Evolutionary conservation across 805 yeast genomes (phyloP).

Genomic region (Limtongia smithiae): DNA sequence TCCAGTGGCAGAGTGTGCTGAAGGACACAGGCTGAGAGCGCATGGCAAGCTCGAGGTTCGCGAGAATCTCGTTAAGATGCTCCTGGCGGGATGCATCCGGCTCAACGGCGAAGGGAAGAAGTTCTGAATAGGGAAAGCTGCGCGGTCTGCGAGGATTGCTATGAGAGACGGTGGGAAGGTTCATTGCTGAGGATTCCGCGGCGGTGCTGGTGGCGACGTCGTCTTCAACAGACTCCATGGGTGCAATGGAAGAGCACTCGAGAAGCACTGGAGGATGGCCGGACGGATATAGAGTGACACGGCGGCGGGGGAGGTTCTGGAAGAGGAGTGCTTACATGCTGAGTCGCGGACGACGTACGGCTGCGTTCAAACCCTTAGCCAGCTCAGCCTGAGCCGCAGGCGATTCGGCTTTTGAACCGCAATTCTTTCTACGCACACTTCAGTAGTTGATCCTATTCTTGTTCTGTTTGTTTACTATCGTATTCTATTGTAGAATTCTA

Average conservation of each 20-base stretch:
- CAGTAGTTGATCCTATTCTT: too few species aligned
- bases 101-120: slow-evolving; percentile 76
- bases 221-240: not conserved
- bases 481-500: too few species aligned
- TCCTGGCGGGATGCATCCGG: slow-evolving; percentile 61
- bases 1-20: slow-evolving; percentile 76
- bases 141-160: slow-evolving; percentile 31
- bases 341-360: too few species aligned
- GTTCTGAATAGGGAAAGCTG: slow-evolving; percentile 40
- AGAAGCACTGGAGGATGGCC: not conserved
- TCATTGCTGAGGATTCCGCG: slow-evolving; percentile 1
- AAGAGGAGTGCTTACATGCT: too few species aligned
- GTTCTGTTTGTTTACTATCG: too few species aligned
- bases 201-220: not conserved
- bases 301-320: too few species aligned
- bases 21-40: slow-evolving; percentile 70
- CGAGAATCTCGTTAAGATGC: slow-evolving; percentile 74
- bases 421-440: too few species aligned
- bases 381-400: too few species aligned
- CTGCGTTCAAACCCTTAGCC: too few species aligned
- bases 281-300: not conserved
- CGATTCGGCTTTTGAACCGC: too few species aligned
- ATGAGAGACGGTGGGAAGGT: too few species aligned
- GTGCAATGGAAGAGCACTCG: not conserved
- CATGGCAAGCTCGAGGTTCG: slow-evolving; percentile 74